A percentile compares a stretch with the other conserved stretches of the same genome.
Evolutionary conservation across 176 grass and related monocot species (phyloP).

Genomic region (Themeda triandra): DNA sequence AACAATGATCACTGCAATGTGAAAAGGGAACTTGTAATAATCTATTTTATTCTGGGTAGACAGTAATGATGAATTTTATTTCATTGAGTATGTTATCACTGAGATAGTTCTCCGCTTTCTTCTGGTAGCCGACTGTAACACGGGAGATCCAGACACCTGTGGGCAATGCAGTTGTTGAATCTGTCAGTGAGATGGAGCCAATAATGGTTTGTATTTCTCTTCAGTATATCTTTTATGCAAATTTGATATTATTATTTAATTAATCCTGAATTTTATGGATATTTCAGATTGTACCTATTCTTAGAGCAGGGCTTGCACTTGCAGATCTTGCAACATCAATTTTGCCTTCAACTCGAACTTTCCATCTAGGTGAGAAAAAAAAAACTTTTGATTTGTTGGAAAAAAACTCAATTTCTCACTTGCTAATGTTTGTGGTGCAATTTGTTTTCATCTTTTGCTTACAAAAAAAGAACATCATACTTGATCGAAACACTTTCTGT

Average conservation of each 20-base stretch:
- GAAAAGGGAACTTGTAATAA: neutral
- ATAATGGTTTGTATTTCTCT: slow-evolving; percentile 44
- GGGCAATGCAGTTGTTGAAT: slow-evolving; percentile 47
- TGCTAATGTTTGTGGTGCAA: neutral
- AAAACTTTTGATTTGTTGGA: neutral
- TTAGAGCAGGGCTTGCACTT: slow-evolving; percentile 69
- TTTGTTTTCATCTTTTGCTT: neutral
- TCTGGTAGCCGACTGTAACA: slow-evolving; percentile 42
- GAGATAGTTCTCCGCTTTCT: neutral
- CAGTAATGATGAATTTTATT: neutral
- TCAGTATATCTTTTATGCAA: neutral
- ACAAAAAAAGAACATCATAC: neutral
- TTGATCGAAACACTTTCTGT: neutral
- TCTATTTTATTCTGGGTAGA: neutral
- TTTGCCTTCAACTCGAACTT: slow-evolving; percentile 69
- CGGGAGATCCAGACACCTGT: slow-evolving; percentile 53
- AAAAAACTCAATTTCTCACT: neutral
- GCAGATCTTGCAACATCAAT: slow-evolving; percentile 55
- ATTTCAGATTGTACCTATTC: slow-evolving; percentile 63
- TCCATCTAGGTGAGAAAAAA: slow-evolving; percentile 54
- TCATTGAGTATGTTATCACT: neutral
- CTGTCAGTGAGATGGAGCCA: slow-evolving; percentile 56
- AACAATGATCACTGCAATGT: neutral
- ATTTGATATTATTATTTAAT: neutral
- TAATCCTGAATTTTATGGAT: neutral